Base-by-base conservation (phyloP, 371 early-diverging fungal genomes). In the Mortierella polycephala region DNA sequence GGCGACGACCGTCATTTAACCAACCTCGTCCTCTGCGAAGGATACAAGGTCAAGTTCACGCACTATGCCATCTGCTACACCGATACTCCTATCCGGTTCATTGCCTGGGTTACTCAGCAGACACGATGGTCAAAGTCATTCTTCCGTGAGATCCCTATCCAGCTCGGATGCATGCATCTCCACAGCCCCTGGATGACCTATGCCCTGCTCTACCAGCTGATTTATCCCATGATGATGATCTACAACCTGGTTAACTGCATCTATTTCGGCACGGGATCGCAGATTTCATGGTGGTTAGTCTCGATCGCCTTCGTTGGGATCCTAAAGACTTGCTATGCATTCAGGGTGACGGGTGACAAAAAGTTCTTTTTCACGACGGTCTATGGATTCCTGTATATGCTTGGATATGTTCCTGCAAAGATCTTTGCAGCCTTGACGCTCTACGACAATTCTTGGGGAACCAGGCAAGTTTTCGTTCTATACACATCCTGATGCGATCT, bases 51-150 rank as follows among this genome's bases (percentile, higher is more conserved):
- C 18, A 86, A 88, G 45, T 91, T 86, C 69, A 86, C 88, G 0
- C 90, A 88, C 63, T 73, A 85, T 30, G 91, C 91, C 5, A 87
- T 84, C 64, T 91, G 91, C 55, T 86, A 91, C 39, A 90, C 91
- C 0, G 91, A 89, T 40, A 88, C 91, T 1, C 91, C 91, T 0
- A 84, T 77, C 44, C 67, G 71, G 1, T 88, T 89, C 64, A 70
- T 91, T 55, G 85, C 89, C 20, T 91, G 89, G 89, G 86, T 91
- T 58, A 90, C 86, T n/a, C 91, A 91, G 51, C 91, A 91, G 67
- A 91, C 91, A n/a, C 81, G 91, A 23, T 91, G 91, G 91, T 87
- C 87, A 53, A 91, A 90, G 61, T 90, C 91, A 41, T 91, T 91
- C 61, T 91, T 87, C 58, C 86, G 91, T 6, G 91, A 91, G 67